phyloP scores from a whole-genome alignment of 1,284 basidiomycete species.

The Sanghuangporus weigelae region DNA sequence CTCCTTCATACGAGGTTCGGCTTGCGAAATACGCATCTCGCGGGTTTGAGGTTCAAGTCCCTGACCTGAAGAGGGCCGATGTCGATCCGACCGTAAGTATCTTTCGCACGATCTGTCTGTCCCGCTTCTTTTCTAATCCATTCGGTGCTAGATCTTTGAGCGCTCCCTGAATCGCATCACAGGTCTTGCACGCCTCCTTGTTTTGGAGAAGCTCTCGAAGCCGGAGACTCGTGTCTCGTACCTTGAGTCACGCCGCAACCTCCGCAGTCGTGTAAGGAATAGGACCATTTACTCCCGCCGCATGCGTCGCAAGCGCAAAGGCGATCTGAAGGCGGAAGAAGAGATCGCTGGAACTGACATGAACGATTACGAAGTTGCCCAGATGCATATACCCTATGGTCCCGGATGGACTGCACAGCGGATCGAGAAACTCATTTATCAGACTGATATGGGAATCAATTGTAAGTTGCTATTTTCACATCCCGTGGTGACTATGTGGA shows the following conservation, averaged over 20 bases:
- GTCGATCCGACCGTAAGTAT: constrained; percentile 49
- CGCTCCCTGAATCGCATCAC: constrained; percentile 47
- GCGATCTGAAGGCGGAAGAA: constrained; percentile 45
- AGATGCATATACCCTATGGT: constrained; percentile 57
- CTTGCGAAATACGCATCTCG: constrained; percentile 50
- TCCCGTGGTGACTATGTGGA: not conserved
- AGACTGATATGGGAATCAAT: constrained; percentile 55
- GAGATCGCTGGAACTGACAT: constrained; percentile 42
- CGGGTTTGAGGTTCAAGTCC: constrained; percentile 51
- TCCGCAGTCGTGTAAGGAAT: constrained; percentile 42
- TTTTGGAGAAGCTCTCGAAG: constrained; percentile 47
- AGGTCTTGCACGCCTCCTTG: constrained; percentile 53
- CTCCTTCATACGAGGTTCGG: constrained; percentile 58
- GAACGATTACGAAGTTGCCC: constrained; percentile 54
- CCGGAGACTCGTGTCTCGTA: constrained; percentile 39
- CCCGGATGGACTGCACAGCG: constrained; percentile 53
- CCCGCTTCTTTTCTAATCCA: not conserved
- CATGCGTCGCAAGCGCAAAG: constrained; percentile 31
- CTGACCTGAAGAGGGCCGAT: constrained; percentile 40
- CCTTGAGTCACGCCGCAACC: constrained; percentile 37
- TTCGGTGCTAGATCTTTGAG: constrained; percentile 45
- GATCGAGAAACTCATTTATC: constrained; percentile 54
- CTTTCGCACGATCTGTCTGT: not conserved
- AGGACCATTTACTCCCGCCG: constrained; percentile 19
- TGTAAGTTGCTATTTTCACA: constrained; percentile 31